Base-by-base conservation (phyloP, 1,139 yeast species). In the Entelexis sorbosivorans region DNA sequence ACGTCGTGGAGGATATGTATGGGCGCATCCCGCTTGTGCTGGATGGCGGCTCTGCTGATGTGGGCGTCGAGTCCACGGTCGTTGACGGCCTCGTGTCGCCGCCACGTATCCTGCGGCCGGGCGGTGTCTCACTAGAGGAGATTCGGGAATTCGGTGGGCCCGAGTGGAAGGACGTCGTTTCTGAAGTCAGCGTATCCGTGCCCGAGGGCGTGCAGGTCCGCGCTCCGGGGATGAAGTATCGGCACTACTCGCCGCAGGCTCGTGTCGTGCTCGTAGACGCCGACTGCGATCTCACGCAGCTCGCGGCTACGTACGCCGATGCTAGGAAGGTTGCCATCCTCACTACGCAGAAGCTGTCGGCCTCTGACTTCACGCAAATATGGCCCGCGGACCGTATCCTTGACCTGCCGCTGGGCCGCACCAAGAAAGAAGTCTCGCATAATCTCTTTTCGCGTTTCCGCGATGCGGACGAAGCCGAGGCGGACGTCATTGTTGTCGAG, bases 161-260 rank as follows among this genome's bases (percentile, higher is more conserved):
- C 6, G 52, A 52, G 34, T 89, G 96, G 96, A 60, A 66, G 8
- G 64, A 78, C 48, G 75, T 86, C 2, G 34, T 51, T 3, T 48
- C 57, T 2, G 57, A 54, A 29, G 66, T 76, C 2, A 69, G 83
- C 5, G 93, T 86, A 1, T 80, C 78, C 59, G 76, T 78, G 56
- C 76, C 78, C 0, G 61, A 73, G 22, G 66, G 73, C 49, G 96
- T 84, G 61, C 73, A 80, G 0, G 97, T 89, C 0, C 76, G 84
- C 59, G 91, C 98, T 0, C 98, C 98, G 0, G 98, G 98, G 0
- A 91, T 91, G 98, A 91, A 91, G 64, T 91, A 91, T 65, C 80
- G 86, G 60, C 98, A 91, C 66, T 91, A 91, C 66, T 85, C 96
- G 0, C 98, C 98, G 2, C 75, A 76, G 2, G 96, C 96, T 0